phyloP scores from a whole-genome alignment of 179 eudicot genomes.

The Silene vulgaris region DNA sequence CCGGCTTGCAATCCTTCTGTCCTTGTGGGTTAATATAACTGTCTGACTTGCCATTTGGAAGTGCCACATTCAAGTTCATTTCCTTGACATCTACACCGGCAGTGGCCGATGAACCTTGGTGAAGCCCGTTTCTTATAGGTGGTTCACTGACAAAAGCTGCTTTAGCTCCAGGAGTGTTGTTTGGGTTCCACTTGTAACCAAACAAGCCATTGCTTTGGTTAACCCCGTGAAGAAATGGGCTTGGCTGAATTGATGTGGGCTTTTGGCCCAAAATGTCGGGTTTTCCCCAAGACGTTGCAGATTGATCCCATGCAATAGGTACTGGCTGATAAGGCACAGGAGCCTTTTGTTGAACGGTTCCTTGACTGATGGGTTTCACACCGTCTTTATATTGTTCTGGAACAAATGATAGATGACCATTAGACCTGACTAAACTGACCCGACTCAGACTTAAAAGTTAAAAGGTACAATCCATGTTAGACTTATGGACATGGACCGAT shows the following conservation, averaged over 20 bases:
- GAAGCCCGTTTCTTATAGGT: conserved; percentile 42
- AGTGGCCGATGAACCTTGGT: conserved; percentile 48
- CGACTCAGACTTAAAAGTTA: background rate
- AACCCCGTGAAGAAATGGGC: conserved; percentile 36
- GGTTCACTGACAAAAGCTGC: conserved; percentile 29
- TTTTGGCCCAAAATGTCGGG: conserved; percentile 37
- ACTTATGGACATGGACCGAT: background rate
- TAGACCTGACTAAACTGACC: too few species aligned
- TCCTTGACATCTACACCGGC: conserved; percentile 39
- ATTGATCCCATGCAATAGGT: conserved; percentile 40
- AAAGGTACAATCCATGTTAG: background rate
- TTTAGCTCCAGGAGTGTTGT: conserved; percentile 35
- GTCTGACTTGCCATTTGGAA: conserved; percentile 33
- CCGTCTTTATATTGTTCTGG: conserved; percentile 44
- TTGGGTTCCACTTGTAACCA: conserved; percentile 42
- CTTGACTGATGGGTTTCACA: conserved; percentile 32
- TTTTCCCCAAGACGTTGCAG: conserved; percentile 40
- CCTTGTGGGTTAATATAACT: conserved; percentile 26
- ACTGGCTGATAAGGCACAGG: conserved; percentile 33
- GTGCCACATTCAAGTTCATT: conserved; percentile 52
- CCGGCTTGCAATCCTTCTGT: conserved; percentile 27
- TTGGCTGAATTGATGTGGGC: conserved; percentile 32
- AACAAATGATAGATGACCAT: conserved; percentile 14
- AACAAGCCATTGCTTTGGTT: conserved; percentile 33
- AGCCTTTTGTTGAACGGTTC: conserved; percentile 36